Conservation (phyloP, 2,329 filamentous ascomycete species). For the Geoglossum cookeanum region DNA sequence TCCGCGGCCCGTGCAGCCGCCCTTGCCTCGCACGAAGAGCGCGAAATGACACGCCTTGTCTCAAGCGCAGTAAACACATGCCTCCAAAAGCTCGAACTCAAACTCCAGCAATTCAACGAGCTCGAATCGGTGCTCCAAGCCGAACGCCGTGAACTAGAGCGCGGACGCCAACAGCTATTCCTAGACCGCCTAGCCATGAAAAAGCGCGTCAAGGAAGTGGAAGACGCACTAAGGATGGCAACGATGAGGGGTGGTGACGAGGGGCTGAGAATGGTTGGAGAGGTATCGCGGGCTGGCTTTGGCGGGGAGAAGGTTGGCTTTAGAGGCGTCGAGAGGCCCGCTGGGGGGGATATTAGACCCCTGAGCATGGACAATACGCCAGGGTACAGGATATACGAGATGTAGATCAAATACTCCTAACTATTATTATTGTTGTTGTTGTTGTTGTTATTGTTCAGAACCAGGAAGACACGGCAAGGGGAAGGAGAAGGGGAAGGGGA, state of each 20-base stretch:
- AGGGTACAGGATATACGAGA: no score
- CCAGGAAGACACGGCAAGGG: no score
- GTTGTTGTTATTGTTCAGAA: no score
- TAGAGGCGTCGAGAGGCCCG: neutral
- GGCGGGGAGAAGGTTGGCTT: constrained; percentile 23
- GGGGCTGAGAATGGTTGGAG: constrained; percentile 17
- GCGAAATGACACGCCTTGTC: constrained; percentile 86
- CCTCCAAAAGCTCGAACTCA: constrained; percentile 89
- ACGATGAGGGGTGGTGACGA: constrained; percentile 20
- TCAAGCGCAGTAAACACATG: constrained; percentile 83
- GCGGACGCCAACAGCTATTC: constrained; percentile 81
- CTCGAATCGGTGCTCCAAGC: constrained; percentile 85
- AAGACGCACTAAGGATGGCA: constrained; percentile 47
- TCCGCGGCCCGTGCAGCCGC: constrained; percentile 73
- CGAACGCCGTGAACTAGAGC: constrained; percentile 81
- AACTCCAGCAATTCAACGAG: constrained; percentile 89
- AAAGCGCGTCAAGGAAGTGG: constrained; percentile 64
- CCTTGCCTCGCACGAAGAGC: constrained; percentile 87
- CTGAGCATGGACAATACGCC: constrained; percentile 36
- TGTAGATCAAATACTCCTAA: no score
- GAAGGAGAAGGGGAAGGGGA: no score
- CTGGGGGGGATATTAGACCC: constrained; percentile 25
- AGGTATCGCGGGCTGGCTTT: constrained; percentile 12
- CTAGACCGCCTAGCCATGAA: constrained; percentile 81
- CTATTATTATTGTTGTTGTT: no score